phyloP scores from a whole-genome alignment of 345 rosid genomes.

The Laguncularia racemosa region DNA sequence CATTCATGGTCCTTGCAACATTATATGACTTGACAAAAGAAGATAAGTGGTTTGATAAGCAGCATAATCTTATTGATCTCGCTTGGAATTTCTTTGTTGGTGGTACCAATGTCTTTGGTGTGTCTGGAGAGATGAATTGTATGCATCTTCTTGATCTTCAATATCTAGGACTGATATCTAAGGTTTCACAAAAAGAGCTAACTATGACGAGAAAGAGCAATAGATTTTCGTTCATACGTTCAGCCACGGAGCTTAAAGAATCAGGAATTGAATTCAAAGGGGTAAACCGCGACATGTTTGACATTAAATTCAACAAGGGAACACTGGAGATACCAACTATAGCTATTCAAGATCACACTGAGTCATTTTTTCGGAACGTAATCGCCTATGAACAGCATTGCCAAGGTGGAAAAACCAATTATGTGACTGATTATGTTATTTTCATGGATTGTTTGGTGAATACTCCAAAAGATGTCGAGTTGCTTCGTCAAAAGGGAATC shows the following conservation, averaged over 20 bases:
- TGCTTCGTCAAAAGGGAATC: conserved; percentile 9
- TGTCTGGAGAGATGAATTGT: background rate
- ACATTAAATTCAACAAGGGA: conserved; percentile 9
- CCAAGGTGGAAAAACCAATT: background rate
- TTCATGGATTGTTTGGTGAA: conserved; percentile 17
- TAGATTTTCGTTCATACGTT: background rate
- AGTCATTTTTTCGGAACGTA: conserved; percentile 11
- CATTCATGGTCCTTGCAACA: conserved; percentile 9
- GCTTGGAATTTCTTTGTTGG: background rate
- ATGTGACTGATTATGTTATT: conserved; percentile 3
- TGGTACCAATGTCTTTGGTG: background rate
- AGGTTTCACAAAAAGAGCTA: background rate
- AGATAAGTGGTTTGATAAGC: background rate
- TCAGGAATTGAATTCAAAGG: conserved; percentile 12
- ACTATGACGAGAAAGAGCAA: no score
- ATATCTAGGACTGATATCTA: background rate
- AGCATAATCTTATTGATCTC: background rate
- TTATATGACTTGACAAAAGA: background rate
- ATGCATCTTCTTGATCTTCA: conserved; percentile 10
- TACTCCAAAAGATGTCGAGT: conserved; percentile 12
- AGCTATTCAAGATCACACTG: background rate
- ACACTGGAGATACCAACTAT: conserved; percentile 8
- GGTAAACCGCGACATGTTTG: background rate
- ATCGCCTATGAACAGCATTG: conserved; percentile 17
- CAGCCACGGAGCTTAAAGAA: conserved; percentile 16